These are phyloP conservation scores for Ilex paraguariensis DNA, from an alignment of 305 asterid genomes.

Conservation along the genomic window DNA sequence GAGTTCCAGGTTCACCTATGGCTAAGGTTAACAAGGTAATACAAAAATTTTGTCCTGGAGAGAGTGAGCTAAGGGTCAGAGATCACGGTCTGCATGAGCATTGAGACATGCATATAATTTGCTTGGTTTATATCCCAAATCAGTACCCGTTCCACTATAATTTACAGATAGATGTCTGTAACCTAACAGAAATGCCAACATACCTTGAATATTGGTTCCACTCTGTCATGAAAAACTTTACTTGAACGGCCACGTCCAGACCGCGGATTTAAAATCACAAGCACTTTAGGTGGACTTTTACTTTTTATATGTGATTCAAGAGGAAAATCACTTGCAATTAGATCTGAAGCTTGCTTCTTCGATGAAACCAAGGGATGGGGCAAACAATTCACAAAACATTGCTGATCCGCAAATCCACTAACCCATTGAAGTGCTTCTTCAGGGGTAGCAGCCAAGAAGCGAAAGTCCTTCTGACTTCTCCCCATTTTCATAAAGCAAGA, in stretches of 20 bases:
- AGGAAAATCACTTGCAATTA: conserved; percentile 64
- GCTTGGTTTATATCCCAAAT: neutral
- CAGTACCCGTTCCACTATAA: neutral
- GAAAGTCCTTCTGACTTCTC: conserved; percentile 73
- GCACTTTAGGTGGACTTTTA: conserved; percentile 87
- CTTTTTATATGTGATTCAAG: conserved; percentile 79
- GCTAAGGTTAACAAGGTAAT: no score
- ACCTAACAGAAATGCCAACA: conserved; percentile 11
- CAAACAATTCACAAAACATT: conserved; percentile 83
- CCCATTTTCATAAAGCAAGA: conserved; percentile 48
- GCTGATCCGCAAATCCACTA: conserved; percentile 94
- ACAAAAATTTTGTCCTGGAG: no score
- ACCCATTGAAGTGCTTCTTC: conserved; percentile 96
- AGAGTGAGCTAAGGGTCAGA: no score
- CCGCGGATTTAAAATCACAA: conserved; percentile 90
- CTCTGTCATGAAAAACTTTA: conserved; percentile 82
- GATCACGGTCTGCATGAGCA: neutral
- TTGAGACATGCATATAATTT: neutral
- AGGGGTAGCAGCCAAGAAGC: conserved; percentile 67
- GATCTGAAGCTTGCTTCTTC: conserved; percentile 62
- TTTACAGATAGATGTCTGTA: neutral
- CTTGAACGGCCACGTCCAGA: conserved; percentile 97
- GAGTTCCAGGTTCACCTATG: neutral
- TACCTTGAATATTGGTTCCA: conserved; percentile 94
- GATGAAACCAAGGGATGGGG: conserved; percentile 86